Conservation (phyloP, 371 early-diverging fungal genomes). For the Entomophthora muscae region DNA sequence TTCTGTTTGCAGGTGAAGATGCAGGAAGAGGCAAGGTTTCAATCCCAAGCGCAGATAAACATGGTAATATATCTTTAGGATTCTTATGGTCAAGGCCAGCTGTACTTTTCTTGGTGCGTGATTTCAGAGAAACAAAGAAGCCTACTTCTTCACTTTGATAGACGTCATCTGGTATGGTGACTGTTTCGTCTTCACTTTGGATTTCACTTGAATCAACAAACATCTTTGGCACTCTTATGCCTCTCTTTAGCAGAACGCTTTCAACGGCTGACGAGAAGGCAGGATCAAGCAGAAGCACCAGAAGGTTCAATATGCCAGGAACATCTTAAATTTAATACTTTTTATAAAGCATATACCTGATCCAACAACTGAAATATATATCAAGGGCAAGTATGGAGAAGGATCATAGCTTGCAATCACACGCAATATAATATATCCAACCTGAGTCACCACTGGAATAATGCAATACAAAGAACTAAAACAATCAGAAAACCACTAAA, state of each 20-base stretch:
- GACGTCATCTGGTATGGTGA: neutral
- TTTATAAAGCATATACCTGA: neutral
- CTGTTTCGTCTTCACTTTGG: neutral
- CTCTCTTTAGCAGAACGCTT: neutral
- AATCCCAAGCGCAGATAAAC: no score
- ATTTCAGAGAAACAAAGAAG: no score
- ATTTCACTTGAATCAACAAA: neutral
- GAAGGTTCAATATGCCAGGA: neutral
- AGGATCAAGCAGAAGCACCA: neutral
- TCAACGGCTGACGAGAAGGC: neutral
- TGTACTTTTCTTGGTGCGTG: neutral
- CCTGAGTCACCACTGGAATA: neutral
- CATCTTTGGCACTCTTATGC: neutral
- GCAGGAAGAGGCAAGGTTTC: neutral
- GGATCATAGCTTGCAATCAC: neutral
- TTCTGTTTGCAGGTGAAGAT: no score
- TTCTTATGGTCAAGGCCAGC: neutral
- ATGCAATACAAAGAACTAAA: neutral
- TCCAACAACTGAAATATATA: neutral
- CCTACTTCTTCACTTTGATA: neutral
- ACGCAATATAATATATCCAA: neutral
- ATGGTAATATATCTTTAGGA: neutral
- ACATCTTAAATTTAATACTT: neutral
- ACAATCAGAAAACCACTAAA: neutral
- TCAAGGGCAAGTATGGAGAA: neutral